These are phyloP conservation scores for Alternaria ventricosa DNA, from an alignment of 2,329 filamentous ascomycete species.

Conservation along the genomic window DNA sequence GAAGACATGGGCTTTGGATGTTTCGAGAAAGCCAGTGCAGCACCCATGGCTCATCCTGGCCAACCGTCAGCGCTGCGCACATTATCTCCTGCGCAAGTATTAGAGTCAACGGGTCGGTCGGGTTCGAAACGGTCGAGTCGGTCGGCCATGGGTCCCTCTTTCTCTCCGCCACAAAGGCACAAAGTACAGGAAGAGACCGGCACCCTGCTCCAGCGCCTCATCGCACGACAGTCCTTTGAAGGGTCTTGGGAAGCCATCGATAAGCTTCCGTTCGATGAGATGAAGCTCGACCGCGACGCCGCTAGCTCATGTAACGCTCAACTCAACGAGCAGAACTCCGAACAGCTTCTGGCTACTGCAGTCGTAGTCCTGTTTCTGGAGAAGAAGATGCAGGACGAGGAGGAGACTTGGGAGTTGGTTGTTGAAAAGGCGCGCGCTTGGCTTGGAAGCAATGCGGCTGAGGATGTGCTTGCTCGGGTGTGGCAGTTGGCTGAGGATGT, in stretches of 20 bases:
- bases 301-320: not conserved
- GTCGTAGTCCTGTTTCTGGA: not conserved
- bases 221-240: conserved; percentile 1
- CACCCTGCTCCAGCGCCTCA: conserved; percentile 1
- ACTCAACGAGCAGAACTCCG: not conserved
- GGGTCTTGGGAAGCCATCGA: not conserved
- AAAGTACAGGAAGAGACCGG: not conserved
- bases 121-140: not conserved
- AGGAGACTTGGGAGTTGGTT: conserved; percentile 5
- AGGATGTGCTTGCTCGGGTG: not conserved
- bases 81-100: not conserved
- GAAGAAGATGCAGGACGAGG: conserved; percentile 1
- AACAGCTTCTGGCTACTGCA: not conserved
- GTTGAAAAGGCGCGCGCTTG: conserved; percentile 8
- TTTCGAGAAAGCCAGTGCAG: not conserved
- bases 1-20: not conserved
- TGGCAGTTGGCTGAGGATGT: not conserved
- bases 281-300: not conserved
- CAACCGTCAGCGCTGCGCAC: not conserved
- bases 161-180: not conserved
- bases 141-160: not conserved
- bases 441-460: not conserved
- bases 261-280: not conserved
- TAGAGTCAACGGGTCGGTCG: not conserved
- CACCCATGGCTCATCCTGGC: not conserved